These are phyloP conservation scores for Colletotrichum tropicicola DNA, from an alignment of 2,329 filamentous ascomycete species.

Conservation along the genomic window DNA sequence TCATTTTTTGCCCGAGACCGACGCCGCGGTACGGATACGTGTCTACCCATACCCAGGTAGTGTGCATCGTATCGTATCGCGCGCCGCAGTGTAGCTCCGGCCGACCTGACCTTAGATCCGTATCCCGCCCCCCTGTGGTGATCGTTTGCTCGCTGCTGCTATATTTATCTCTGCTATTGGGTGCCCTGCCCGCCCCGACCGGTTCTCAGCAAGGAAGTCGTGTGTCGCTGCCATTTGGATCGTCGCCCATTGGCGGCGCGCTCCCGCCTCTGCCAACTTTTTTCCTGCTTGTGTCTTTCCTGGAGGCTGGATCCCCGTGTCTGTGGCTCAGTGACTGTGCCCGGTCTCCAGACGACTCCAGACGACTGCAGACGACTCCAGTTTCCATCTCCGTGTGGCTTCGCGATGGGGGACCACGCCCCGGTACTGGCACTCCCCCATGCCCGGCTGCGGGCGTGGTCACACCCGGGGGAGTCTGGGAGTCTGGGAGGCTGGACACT, in stretches of 20 bases:
- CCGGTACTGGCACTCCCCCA: too few species aligned
- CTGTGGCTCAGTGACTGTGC: neutral
- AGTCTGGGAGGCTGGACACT: too few species aligned
- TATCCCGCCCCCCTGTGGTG: constrained; percentile 12
- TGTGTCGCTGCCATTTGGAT: neutral
- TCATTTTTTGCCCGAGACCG: constrained; percentile 18
- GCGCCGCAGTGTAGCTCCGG: too few species aligned
- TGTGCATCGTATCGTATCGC: too few species aligned
- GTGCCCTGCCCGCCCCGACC: neutral
- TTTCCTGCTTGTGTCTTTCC: neutral
- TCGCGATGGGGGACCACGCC: too few species aligned
- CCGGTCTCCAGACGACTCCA: constrained; percentile 1
- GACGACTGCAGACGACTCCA: neutral
- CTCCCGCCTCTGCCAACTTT: constrained; percentile 27
- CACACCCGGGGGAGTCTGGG: too few species aligned
- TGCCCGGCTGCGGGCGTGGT: too few species aligned
- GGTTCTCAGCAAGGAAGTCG: constrained; percentile 10
- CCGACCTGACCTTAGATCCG: neutral
- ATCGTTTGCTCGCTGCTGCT: constrained; percentile 7
- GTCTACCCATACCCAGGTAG: too few species aligned
- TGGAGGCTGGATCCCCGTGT: neutral
- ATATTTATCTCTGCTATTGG: constrained; percentile 18
- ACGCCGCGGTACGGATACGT: neutral
- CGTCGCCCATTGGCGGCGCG: constrained; percentile 12
- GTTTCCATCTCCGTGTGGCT: neutral